Evolutionary conservation across 1,284 basidiomycete species (phyloP).

Genomic region (Austroboletus niveus): DNA sequence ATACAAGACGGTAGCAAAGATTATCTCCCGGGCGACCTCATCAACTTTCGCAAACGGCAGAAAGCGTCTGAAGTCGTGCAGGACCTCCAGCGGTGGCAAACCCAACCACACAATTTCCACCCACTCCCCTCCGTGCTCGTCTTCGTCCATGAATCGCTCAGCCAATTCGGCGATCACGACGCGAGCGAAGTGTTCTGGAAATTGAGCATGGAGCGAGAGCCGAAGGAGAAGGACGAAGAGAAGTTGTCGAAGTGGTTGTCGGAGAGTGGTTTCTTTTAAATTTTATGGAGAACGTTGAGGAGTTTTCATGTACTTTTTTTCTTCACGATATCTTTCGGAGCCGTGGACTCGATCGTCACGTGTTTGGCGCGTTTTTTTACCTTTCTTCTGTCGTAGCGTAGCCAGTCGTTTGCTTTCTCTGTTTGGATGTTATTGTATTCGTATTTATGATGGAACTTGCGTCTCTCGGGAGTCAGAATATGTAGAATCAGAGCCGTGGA

Average conservation of each 20-base stretch:
- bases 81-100: slow-evolving; percentile 80
- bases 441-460: neutral
- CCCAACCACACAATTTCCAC: slow-evolving; percentile 69
- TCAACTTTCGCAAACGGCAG: slow-evolving; percentile 81
- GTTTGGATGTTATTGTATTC: neutral
- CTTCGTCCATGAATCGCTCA: slow-evolving; percentile 58
- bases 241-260: slow-evolving; percentile 62
- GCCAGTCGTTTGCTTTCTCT: neutral
- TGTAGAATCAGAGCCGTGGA: too few relatives aligned
- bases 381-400: neutral
- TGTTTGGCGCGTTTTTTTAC: too few relatives aligned
- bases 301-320: neutral
- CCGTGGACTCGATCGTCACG: neutral
- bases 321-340: neutral
- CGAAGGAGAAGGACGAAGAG: slow-evolving; percentile 74
- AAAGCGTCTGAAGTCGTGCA: slow-evolving; percentile 76
- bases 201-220: slow-evolving; percentile 65
- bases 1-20: slow-evolving; percentile 85
- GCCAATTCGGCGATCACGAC: slow-evolving; percentile 43
- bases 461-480: too few relatives aligned
- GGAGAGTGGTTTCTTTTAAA: slow-evolving; percentile 57
- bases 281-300: neutral
- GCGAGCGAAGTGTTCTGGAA: slow-evolving; percentile 59
- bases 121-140: slow-evolving; percentile 55
- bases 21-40: slow-evolving; percentile 56